Evolutionary conservation across 495 filamentous ascomycete genomes (phyloP), one percentile per base, ranked within the genome.

Genomic region (Daldinia grandis): DNA sequence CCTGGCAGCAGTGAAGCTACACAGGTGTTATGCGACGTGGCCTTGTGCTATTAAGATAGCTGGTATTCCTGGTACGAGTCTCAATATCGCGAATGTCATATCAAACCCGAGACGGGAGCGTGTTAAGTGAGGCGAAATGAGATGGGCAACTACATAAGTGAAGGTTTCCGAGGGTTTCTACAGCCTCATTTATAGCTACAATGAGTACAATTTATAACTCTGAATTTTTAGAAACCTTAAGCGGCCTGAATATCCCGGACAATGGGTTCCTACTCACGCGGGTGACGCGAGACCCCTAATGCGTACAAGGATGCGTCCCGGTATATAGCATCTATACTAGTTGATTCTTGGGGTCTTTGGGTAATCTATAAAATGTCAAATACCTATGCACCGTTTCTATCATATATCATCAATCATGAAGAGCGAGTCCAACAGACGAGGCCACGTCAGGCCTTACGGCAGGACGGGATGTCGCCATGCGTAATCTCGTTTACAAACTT

Each of bases 401-500:
- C 49, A 24, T 47, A 24, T 50, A 56, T 14, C 28, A 40, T 57
- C 38, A 40, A 61, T 40, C 15, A 53, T 53, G 15, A 53, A 53
- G 25, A 21, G 19, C 9, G 9, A 19, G 42, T 1, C 19, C 12
- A 47, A 53, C 25, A 53, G 5, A 37, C 25, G n/a, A 10, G 4
- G n/a, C n/a, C 30, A 54, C 31, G 33, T 71, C 67, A 75, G 31
- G 70, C 56, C 50, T 70, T 72, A 33, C 58, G 66, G 31, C 68
- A 72, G 27, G 90, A 72, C 2, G 92, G 89, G 9, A 92, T 81
- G 80, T 97, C 92, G 4, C 90, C 91, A 28, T 85, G 78, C 1
- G 93, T 96, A 69, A 96, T 87, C 66, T 90, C 84, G 66, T 83
- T 78, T 33, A 97, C 74, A 65, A 94, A 93, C 35, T 80, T 85